These are phyloP conservation scores for Bothriochloa decipiens DNA, from an alignment of 176 grass and related monocot genomes.

Conservation along the genomic window DNA sequence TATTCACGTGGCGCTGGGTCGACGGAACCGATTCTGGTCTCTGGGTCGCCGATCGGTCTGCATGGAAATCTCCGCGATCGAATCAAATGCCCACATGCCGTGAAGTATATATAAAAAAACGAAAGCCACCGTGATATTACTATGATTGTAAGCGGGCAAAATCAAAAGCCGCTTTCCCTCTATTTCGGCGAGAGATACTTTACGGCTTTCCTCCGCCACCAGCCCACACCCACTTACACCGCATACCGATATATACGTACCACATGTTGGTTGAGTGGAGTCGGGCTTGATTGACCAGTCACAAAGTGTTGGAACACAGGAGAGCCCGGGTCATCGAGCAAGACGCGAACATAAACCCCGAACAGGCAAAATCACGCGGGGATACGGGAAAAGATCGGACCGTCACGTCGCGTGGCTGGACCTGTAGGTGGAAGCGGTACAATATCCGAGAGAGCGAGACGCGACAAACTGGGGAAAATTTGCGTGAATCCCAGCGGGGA, in stretches of 20 bases:
- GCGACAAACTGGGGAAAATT: neutral
- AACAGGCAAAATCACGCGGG: conserved; percentile 33
- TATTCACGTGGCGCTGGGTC: conserved; percentile 8
- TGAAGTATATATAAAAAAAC: neutral
- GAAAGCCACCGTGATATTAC: neutral
- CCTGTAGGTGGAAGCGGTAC: neutral
- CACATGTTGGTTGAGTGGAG: neutral
- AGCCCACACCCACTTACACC: neutral
- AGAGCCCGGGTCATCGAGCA: conserved; percentile 4
- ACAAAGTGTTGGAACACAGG: neutral
- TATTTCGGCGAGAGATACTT: conserved; percentile 39
- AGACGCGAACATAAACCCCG: neutral
- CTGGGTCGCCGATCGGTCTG: neutral
- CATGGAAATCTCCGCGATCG: neutral
- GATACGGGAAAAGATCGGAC: conserved; percentile 6
- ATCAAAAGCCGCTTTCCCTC: neutral
- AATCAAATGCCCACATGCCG: conserved; percentile 33
- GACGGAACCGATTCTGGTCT: conserved; percentile 2
- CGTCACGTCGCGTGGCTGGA: neutral
- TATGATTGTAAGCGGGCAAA: neutral
- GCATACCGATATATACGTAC: neutral
- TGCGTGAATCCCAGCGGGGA: neutral
- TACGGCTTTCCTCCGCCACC: neutral
- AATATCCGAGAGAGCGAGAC: neutral
- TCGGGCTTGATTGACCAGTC: neutral